Evolutionary conservation across 2,329 filamentous ascomycete species (phyloP).

Genomic region (Sarocladium oryzae): DNA sequence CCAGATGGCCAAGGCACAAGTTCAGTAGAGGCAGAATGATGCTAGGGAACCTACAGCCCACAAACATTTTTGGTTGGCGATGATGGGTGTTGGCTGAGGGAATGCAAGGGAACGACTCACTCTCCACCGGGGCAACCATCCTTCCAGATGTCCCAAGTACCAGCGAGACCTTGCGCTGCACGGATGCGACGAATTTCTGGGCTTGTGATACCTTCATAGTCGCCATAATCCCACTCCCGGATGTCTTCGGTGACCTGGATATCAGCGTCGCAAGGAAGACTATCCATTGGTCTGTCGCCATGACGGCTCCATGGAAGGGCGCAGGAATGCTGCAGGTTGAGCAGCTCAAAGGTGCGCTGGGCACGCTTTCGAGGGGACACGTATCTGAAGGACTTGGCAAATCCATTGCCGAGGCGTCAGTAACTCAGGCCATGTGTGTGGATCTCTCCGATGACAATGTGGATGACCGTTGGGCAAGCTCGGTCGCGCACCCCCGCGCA

Average conservation of each 20-base stretch:
- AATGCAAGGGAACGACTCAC: conserved; percentile 39
- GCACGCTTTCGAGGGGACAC: conserved; percentile 82
- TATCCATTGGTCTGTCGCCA: conserved; percentile 27
- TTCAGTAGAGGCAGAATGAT: not conserved
- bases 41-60: no score
- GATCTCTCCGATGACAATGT: not conserved
- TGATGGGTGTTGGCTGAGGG: no score
- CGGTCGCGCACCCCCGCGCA: not conserved
- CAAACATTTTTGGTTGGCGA: no score
- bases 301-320: conserved; percentile 61
- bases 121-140: conserved; percentile 84
- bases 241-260: conserved; percentile 66
- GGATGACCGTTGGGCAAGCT: not conserved
- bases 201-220: conserved; percentile 77
- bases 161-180: conserved; percentile 48
- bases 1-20: not conserved
- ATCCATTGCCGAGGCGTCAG: not conserved
- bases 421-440: not conserved
- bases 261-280: conserved; percentile 47
- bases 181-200: conserved; percentile 57
- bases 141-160: conserved; percentile 79
- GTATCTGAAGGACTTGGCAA: conserved; percentile 44
- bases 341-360: conserved; percentile 82
- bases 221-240: conserved; percentile 82
- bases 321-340: conserved; percentile 54